These are phyloP conservation scores for Lentinula detonsa DNA, from an alignment of 768 basidiomycete species.

Conservation along the genomic window DNA sequence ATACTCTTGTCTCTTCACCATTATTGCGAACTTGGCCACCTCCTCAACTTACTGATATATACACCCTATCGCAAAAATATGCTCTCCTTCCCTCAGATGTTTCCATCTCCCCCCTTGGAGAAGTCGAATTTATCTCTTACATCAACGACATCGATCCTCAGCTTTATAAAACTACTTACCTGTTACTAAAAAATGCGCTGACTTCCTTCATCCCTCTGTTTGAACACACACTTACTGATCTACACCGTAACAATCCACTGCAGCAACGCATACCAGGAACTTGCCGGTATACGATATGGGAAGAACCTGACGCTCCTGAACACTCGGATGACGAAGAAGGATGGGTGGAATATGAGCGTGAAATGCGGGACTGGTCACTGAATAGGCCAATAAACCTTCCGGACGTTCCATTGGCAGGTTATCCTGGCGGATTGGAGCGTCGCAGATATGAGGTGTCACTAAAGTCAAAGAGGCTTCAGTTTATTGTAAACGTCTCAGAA, in stretches of 20 bases:
- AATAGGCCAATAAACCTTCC: slow-evolving; percentile 38
- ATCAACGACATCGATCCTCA: slow-evolving; percentile 47
- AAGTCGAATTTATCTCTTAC: slow-evolving; percentile 34
- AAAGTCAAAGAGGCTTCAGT: slow-evolving; percentile 31
- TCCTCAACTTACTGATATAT: slow-evolving; percentile 24
- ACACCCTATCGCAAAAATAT: slow-evolving; percentile 33
- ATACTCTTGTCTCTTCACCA: slow-evolving; percentile 27
- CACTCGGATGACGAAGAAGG: slow-evolving; percentile 44
- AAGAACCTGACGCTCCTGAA: slow-evolving; percentile 44
- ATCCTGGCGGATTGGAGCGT: slow-evolving; percentile 38
- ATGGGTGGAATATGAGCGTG: slow-evolving; percentile 35
- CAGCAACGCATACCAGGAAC: slow-evolving; percentile 34
- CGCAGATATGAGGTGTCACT: slow-evolving; percentile 33
- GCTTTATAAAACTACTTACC: slow-evolving; percentile 21
- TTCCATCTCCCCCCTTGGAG: slow-evolving; percentile 23
- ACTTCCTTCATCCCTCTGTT: slow-evolving; percentile 38
- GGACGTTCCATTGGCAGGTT: slow-evolving; percentile 36
- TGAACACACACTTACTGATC: slow-evolving; percentile 45
- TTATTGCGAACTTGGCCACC: slow-evolving; percentile 20
- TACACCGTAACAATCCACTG: slow-evolving; percentile 43
- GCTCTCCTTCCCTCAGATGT: slow-evolving; percentile 41
- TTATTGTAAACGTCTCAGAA: slow-evolving; percentile 35
- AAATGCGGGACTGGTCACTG: slow-evolving; percentile 36
- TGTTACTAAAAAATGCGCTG: slow-evolving; percentile 26
- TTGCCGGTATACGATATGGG: slow-evolving; percentile 37